phyloP scores from a whole-genome alignment of 768 basidiomycete genomes.

The Hypholoma fasciculare region DNA sequence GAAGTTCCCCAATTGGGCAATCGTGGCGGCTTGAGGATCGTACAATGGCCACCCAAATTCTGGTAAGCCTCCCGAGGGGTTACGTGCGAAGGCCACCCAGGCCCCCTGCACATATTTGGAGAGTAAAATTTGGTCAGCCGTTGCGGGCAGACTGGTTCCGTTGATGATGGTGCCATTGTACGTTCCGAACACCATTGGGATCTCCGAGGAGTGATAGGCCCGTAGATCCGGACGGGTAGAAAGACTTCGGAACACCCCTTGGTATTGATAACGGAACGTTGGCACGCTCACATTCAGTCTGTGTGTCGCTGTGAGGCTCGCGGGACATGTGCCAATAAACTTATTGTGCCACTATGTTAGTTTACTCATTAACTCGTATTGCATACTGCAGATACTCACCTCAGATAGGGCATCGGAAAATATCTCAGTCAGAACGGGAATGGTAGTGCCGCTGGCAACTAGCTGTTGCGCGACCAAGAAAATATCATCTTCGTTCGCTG shows the following conservation, averaged over 20 bases:
- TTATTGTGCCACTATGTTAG: not conserved
- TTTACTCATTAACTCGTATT: too few relatives aligned
- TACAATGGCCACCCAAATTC: conserved; percentile 21
- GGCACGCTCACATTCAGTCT: conserved; percentile 24
- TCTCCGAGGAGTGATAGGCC: conserved; percentile 37
- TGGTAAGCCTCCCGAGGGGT: conserved; percentile 30
- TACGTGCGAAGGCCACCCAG: conserved; percentile 42
- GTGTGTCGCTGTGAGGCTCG: conserved; percentile 18
- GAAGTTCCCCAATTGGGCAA: conserved; percentile 20
- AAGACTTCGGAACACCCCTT: conserved; percentile 34
- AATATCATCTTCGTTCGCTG: conserved; percentile 31
- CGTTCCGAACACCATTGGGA: conserved; percentile 39
- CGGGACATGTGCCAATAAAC: conserved; percentile 28
- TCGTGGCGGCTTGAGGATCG: conserved; percentile 10
- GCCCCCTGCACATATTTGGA: conserved; percentile 20
- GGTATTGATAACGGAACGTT: conserved; percentile 28
- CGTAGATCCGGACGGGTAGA: conserved; percentile 31
- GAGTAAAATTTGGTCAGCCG: not conserved
- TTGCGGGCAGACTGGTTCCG: conserved; percentile 5
- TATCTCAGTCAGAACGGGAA: conserved; percentile 28
- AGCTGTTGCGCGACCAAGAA: conserved; percentile 27
- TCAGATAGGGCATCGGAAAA: conserved; percentile 16
- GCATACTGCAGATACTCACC: too few relatives aligned
- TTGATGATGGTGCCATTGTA: conserved; percentile 19
- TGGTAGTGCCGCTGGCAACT: conserved; percentile 21